A percentile compares a stretch with the other conserved stretches of the same genome.
Conservation (phyloP, 2,329 filamentous ascomycete species). For the Cryphonectria nitschkei region DNA sequence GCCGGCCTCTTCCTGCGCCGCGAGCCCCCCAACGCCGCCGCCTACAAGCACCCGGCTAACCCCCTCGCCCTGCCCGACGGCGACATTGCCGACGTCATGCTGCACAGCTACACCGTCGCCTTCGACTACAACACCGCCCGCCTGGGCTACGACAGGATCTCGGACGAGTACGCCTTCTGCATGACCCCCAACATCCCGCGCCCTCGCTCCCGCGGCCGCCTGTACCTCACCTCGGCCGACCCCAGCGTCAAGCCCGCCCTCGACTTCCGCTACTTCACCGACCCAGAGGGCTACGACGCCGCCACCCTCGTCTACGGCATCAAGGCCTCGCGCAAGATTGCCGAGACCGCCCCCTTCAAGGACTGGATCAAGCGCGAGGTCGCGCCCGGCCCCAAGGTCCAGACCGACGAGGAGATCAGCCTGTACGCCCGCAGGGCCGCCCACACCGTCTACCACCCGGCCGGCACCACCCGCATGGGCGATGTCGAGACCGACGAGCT, state of each 20-base stretch:
- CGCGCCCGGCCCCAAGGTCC: conserved; percentile 72
- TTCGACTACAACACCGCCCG: conserved; percentile 85
- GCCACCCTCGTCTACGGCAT: conserved; percentile 79
- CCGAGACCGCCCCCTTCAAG: conserved; percentile 75
- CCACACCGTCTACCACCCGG: conserved; percentile 89
- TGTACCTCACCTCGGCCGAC: conserved; percentile 78
- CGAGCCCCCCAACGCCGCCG: conserved; percentile 69
- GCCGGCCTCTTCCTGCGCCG: conserved; percentile 86
- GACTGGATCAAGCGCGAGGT: conserved; percentile 83
- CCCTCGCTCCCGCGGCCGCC: conserved; percentile 74
- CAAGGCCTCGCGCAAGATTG: conserved; percentile 76
- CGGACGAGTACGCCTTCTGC: conserved; percentile 83
- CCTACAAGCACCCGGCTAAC: conserved; percentile 52
- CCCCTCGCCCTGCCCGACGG: conserved; percentile 63
- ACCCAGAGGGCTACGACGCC: conserved; percentile 82
- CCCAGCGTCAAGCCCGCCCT: conserved; percentile 79
- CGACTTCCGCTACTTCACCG: conserved; percentile 89
- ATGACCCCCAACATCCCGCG: conserved; percentile 92
- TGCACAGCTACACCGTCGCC: conserved; percentile 69
- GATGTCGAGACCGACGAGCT: conserved; percentile 67
- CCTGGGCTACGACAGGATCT: conserved; percentile 67
- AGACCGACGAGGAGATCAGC: conserved; percentile 78
- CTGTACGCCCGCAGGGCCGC: conserved; percentile 81
- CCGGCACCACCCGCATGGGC: conserved; percentile 90
- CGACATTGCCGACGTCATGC: conserved; percentile 85